Evolutionary conservation across 352 stramenopile species (phyloP).

Genomic region (Phytophthora citrophthora): DNA sequence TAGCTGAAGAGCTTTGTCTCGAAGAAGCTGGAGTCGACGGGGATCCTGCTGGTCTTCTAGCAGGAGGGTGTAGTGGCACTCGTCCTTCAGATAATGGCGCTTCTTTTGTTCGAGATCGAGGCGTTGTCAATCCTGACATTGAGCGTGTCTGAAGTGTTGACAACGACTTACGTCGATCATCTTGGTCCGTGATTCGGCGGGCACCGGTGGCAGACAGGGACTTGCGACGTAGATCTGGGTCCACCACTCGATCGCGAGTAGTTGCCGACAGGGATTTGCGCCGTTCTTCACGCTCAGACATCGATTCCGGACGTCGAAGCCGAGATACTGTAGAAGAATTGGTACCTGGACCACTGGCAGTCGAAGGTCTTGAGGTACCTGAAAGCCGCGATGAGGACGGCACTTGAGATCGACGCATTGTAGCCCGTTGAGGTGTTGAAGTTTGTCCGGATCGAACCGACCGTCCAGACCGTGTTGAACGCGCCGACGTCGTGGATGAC

Average conservation of each 20-base stretch:
- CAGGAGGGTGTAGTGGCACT: constrained; percentile 32
- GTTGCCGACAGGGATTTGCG: constrained; percentile 47
- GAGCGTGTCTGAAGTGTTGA: constrained; percentile 48
- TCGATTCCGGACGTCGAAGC: constrained; percentile 31
- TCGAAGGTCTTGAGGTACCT: constrained; percentile 9
- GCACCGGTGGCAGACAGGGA: constrained; percentile 41
- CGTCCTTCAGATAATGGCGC: constrained; percentile 14
- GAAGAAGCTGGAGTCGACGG: constrained; percentile 17
- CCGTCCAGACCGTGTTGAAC: constrained; percentile 38
- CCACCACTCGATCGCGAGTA: constrained; percentile 31
- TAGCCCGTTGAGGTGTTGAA: constrained; percentile 15
- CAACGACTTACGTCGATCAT: constrained; percentile 50
- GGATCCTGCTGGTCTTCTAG: constrained; percentile 24
- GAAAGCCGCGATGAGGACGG: constrained; percentile 18
- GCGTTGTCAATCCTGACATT: constrained; percentile 26
- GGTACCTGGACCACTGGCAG: not conserved
- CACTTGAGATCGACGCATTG: constrained; percentile 14
- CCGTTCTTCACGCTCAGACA: constrained; percentile 41
- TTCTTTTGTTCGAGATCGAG: constrained; percentile 30
- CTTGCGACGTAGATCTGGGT: constrained; percentile 48
- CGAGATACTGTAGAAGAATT: constrained; percentile 20
- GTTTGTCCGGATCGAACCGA: constrained; percentile 17
- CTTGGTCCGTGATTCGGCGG: constrained; percentile 28
- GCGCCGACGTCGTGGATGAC: constrained; percentile 45
- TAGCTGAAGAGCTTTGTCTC: constrained; percentile 28